Evolutionary conservation across 805 yeast species (phyloP).

Genomic region (Ascoidea tarda): DNA sequence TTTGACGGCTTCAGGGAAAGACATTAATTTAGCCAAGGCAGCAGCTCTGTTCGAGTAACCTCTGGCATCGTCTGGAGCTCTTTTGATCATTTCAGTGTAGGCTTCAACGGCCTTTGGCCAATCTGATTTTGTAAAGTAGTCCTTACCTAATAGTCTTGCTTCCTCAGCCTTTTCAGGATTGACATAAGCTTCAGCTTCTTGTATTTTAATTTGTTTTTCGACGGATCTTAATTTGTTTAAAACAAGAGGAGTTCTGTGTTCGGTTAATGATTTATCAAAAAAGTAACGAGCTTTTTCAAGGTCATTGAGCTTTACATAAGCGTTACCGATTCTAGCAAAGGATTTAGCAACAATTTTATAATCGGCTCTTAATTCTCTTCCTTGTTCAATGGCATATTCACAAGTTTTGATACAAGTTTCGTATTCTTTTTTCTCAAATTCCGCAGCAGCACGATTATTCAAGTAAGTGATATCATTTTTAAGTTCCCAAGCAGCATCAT

Average conservation of each 20-base stretch:
- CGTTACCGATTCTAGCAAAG: constrained; percentile 79
- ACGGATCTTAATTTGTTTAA: constrained; percentile 75
- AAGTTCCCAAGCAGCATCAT: constrained; percentile 75
- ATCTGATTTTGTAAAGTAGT: constrained; percentile 75
- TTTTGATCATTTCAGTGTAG: constrained; percentile 88
- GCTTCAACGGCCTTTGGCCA: constrained; percentile 96
- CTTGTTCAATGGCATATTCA: constrained; percentile 71
- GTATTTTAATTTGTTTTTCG: constrained; percentile 71
- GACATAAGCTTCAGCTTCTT: constrained; percentile 66
- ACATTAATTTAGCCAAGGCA: constrained; percentile 83
- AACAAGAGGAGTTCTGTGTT: constrained; percentile 92
- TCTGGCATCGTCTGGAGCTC: constrained; percentile 94
- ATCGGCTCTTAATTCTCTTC: constrained; percentile 82
- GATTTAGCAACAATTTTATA: constrained; percentile 87
- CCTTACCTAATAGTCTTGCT: constrained; percentile 89
- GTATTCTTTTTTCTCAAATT: constrained; percentile 87
- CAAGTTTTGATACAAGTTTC: constrained; percentile 78
- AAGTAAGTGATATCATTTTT: constrained; percentile 80
- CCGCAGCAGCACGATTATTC: constrained; percentile 97
- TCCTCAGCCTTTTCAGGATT: constrained; percentile 91
- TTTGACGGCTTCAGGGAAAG: constrained; percentile 91
- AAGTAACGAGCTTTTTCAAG: constrained; percentile 56
- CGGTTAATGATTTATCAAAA: constrained; percentile 88
- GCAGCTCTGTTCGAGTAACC: constrained; percentile 99
- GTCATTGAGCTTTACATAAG: constrained; percentile 65